Evolutionary conservation across 441 rosid genomes (phyloP).

Genomic region (Erodium trifolium): DNA sequence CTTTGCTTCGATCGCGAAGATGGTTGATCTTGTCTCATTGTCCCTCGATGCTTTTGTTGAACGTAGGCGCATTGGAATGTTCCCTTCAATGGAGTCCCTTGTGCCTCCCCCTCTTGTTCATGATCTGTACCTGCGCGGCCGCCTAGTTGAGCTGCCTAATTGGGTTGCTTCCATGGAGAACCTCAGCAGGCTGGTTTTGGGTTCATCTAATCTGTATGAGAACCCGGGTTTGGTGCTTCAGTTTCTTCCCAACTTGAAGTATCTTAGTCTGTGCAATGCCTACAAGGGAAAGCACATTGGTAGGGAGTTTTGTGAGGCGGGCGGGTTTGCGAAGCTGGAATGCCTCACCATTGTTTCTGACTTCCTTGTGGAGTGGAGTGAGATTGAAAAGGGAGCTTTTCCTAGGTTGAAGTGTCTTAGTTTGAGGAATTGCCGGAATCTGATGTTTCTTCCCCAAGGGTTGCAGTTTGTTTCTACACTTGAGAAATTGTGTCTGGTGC

Average conservation of each 20-base stretch:
- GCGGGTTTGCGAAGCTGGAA: slow-evolving; percentile 37
- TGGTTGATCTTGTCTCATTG: slow-evolving; percentile 13
- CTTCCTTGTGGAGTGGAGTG: slow-evolving; percentile 34
- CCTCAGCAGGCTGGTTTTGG: not conserved
- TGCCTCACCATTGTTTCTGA: slow-evolving; percentile 29
- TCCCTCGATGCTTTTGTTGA: not conserved
- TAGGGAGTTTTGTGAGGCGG: slow-evolving; percentile 34
- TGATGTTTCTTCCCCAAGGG: slow-evolving; percentile 37
- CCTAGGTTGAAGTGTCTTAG: slow-evolving; percentile 32
- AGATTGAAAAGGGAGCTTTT: slow-evolving; percentile 38
- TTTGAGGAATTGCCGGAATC: slow-evolving; percentile 24
- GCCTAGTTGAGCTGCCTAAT: slow-evolving; percentile 15
- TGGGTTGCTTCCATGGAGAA: slow-evolving; percentile 19
- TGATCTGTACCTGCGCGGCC: not conserved
- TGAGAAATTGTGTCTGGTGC: slow-evolving; percentile 25
- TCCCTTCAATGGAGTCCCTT: slow-evolving; percentile 18
- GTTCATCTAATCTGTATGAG: not conserved
- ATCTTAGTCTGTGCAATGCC: slow-evolving; percentile 26
- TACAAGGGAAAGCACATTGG: slow-evolving; percentile 28
- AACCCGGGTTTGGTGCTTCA: slow-evolving; percentile 25
- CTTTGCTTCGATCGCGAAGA: slow-evolving; percentile 12
- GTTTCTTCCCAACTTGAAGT: slow-evolving; percentile 28
- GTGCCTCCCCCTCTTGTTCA: slow-evolving; percentile 17
- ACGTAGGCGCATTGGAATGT: not conserved
- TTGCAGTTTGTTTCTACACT: slow-evolving; percentile 33